Percentiles rank a stretch among this genome's conserved stretches.
Conservation (phyloP, 495 filamentous ascomycete genomes). For the Talaromyces adpressus region DNA sequence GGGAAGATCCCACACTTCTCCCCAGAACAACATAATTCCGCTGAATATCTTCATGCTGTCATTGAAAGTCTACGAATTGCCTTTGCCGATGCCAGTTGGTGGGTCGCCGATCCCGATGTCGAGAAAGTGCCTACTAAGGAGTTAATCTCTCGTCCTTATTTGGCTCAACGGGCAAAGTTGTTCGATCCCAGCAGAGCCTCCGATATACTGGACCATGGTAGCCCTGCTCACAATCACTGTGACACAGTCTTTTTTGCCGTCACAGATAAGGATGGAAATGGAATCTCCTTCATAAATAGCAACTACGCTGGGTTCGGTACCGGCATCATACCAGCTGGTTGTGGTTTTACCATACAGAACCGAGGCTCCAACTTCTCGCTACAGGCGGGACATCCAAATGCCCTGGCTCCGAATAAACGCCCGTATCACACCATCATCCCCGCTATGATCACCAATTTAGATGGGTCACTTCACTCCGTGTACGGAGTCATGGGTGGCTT, state of each 20-base stretch:
- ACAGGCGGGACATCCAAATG: slow-evolving; percentile 63
- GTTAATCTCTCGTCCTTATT: slow-evolving; percentile 55
- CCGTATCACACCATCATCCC: slow-evolving; percentile 99
- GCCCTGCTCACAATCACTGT: slow-evolving; percentile 59
- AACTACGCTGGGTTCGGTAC: slow-evolving; percentile 91
- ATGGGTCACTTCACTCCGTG: slow-evolving; percentile 68
- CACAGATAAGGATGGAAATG: slow-evolving; percentile 77
- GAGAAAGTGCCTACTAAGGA: slow-evolving; percentile 55
- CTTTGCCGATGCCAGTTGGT: slow-evolving; percentile 88
- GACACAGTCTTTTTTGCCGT: slow-evolving; percentile 94
- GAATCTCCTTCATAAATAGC: slow-evolving; percentile 92
- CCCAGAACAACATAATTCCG: slow-evolving; percentile 64
- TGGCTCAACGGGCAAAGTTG: slow-evolving; percentile 59
- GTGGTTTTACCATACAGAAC: slow-evolving; percentile 92
- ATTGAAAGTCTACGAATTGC: slow-evolving; percentile 88
- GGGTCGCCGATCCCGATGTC: slow-evolving; percentile 74
- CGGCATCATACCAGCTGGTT: slow-evolving; percentile 70
- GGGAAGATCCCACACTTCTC: slow-evolving; percentile 65
- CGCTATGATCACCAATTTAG: slow-evolving; percentile 74
- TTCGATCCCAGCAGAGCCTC: slow-evolving; percentile 56
- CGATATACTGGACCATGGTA: slow-evolving; percentile 54
- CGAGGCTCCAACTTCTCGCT: slow-evolving; percentile 83
- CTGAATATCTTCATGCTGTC: slow-evolving; percentile 77
- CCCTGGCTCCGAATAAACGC: slow-evolving; percentile 70
- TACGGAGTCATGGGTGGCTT: slow-evolving; percentile 98